These are phyloP conservation scores for Pythium sp. DNA, from an alignment of 352 stramenopile genomes.

Conservation along the genomic window DNA sequence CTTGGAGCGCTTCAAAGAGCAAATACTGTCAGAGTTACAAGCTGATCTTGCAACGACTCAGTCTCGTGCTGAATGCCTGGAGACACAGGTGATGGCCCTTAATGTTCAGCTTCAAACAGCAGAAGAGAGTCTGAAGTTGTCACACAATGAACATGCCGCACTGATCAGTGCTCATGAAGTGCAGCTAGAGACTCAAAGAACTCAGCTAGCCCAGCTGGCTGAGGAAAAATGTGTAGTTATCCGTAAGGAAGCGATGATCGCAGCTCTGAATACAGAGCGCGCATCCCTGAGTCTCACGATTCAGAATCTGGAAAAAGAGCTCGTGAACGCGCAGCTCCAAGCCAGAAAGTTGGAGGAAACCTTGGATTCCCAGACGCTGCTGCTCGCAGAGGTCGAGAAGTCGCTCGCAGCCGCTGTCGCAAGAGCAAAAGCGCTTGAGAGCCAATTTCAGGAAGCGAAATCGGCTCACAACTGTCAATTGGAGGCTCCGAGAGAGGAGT, in stretches of 20 bases:
- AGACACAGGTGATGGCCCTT: background rate
- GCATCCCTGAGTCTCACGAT: background rate
- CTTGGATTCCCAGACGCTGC: constrained; percentile 4
- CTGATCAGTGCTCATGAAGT: background rate
- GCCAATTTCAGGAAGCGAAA: constrained; percentile 3
- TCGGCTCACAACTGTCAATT: background rate
- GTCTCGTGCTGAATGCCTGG: background rate
- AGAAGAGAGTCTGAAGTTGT: background rate
- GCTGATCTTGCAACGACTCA: background rate
- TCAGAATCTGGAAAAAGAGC: background rate
- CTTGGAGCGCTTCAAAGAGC: background rate
- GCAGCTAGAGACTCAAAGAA: background rate
- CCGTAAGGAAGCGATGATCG: background rate
- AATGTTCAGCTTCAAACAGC: background rate
- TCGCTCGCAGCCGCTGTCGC: background rate
- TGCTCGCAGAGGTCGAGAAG: background rate
- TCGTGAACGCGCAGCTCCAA: background rate
- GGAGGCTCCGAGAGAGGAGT: background rate
- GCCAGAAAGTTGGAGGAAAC: background rate
- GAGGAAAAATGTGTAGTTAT: background rate
- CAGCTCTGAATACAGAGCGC: background rate
- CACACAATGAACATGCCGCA: background rate
- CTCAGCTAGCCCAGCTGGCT: background rate
- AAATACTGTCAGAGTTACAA: background rate
- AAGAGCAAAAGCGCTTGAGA: background rate